These are phyloP conservation scores for Aspergillus sp. DNA, from an alignment of 2,329 filamentous ascomycete genomes.

Conservation along the genomic window DNA sequence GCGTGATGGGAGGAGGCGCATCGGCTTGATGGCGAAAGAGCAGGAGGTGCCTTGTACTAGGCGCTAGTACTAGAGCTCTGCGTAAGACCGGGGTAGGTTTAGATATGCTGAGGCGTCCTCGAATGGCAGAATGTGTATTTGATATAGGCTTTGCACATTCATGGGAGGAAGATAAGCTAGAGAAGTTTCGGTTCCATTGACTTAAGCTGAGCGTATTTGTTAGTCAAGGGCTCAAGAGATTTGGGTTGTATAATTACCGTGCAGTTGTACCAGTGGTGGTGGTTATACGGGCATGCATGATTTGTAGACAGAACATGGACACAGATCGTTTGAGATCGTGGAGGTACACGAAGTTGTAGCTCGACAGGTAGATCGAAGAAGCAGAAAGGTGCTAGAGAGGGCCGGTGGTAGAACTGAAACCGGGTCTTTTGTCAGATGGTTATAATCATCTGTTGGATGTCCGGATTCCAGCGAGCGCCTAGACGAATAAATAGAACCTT, in stretches of 20 bases:
- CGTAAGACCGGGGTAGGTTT: neutral
- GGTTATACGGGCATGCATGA: too few relatives aligned
- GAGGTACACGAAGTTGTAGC: too few relatives aligned
- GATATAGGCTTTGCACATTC: neutral
- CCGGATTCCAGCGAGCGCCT: neutral
- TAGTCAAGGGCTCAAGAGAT: neutral
- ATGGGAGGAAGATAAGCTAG: neutral
- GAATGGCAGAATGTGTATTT: neutral
- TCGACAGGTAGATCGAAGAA: too few relatives aligned
- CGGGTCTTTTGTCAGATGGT: neutral
- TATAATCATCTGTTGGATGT: constrained; percentile 5
- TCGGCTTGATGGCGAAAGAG: too few relatives aligned
- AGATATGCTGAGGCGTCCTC: neutral
- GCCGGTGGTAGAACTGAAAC: too few relatives aligned
- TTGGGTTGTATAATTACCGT: neutral
- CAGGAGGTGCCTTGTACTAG: too few relatives aligned
- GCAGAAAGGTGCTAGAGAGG: too few relatives aligned
- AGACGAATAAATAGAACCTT: neutral
- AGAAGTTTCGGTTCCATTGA: neutral
- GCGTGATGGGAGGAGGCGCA: too few relatives aligned
- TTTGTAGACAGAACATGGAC: too few relatives aligned
- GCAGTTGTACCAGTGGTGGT: too few relatives aligned
- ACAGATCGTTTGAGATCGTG: too few relatives aligned
- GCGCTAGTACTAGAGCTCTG: too few relatives aligned
- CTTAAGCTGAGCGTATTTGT: neutral